Evolutionary conservation across 2,329 filamentous ascomycete genomes (phyloP).

Genomic region (Aspergillus phoenicis): DNA sequence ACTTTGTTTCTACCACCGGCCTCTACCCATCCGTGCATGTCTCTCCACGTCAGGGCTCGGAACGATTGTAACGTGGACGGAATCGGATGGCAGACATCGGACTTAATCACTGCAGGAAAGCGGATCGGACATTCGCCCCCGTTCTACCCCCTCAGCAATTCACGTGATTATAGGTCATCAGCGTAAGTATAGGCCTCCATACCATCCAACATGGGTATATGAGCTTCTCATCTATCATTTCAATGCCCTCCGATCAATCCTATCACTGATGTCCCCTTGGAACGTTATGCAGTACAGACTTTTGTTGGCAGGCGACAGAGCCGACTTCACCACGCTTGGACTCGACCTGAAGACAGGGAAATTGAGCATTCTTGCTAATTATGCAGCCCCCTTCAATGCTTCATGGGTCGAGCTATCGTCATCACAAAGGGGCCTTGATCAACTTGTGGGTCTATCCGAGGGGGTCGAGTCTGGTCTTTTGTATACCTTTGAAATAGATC

Average conservation of each 20-base stretch:
- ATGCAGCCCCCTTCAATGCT: constrained; percentile 6
- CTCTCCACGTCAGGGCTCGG: too few species aligned
- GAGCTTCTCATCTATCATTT: too few species aligned
- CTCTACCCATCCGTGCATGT: too few species aligned
- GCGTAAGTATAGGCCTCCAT: not conserved
- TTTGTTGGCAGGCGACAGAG: not conserved
- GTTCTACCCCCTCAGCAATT: not conserved
- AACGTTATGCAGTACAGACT: not conserved
- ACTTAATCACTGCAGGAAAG: not conserved
- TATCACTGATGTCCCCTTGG: not conserved
- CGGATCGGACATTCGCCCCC: too few species aligned
- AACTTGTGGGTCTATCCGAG: not conserved
- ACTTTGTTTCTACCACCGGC: too few species aligned
- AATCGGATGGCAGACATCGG: not conserved
- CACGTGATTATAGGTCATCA: not conserved
- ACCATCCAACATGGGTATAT: too few species aligned
- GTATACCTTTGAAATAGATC: constrained; percentile 3
- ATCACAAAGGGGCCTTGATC: not conserved
- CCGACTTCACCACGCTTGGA: constrained; percentile 2
- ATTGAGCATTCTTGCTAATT: constrained; percentile 6
- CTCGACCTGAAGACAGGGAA: not conserved
- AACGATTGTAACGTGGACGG: too few species aligned
- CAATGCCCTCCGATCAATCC: not conserved
- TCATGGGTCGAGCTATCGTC: not conserved
- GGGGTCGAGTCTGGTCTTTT: not conserved